Evolutionary conservation across 1,284 basidiomycete species (phyloP).

Genomic region (Cerrena zonata): DNA sequence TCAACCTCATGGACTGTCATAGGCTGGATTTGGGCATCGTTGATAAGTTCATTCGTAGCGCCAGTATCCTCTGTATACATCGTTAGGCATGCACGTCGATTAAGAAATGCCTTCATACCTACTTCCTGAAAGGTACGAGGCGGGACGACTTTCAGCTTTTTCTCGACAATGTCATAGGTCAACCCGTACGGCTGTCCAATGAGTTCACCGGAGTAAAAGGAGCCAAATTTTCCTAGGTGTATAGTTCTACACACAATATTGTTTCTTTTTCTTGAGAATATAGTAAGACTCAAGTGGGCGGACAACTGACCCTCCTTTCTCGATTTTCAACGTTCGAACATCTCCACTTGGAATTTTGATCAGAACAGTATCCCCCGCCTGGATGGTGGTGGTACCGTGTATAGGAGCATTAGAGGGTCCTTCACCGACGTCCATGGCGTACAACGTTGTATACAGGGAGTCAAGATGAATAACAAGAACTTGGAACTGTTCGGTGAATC

Average conservation of each 20-base stretch:
- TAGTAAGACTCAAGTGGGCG: too few relatives aligned
- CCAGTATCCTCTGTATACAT: slow-evolving; percentile 72
- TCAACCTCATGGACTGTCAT: slow-evolving; percentile 78
- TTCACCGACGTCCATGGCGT: slow-evolving; percentile 24
- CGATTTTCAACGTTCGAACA: slow-evolving; percentile 58
- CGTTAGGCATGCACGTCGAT: slow-evolving; percentile 11
- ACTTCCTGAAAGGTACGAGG: slow-evolving; percentile 67
- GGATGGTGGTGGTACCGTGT: slow-evolving; percentile 34
- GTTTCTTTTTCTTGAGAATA: too few relatives aligned
- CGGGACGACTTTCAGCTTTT: slow-evolving; percentile 56
- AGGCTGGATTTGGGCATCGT: slow-evolving; percentile 76
- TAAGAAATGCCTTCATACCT: slow-evolving; percentile 39
- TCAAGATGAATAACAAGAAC: slow-evolving; percentile 13
- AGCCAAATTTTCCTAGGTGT: slow-evolving; percentile 68
- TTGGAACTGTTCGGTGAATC: slow-evolving; percentile 1
- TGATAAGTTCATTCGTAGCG: slow-evolving; percentile 85
- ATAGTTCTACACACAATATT: slow-evolving; percentile 49
- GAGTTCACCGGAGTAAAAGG: slow-evolving; percentile 64
- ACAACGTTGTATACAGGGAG: slow-evolving; percentile 2
- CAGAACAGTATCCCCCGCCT: slow-evolving; percentile 59
- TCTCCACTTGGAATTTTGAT: slow-evolving; percentile 67
- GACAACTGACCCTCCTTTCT: slow-evolving; percentile 63
- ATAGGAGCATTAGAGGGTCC: slow-evolving; percentile 17
- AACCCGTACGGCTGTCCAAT: slow-evolving; percentile 71
- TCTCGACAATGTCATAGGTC: slow-evolving; percentile 70